Evolutionary conservation across 179 eudicot genomes (phyloP).

Genomic region (Drosera spatulata): DNA sequence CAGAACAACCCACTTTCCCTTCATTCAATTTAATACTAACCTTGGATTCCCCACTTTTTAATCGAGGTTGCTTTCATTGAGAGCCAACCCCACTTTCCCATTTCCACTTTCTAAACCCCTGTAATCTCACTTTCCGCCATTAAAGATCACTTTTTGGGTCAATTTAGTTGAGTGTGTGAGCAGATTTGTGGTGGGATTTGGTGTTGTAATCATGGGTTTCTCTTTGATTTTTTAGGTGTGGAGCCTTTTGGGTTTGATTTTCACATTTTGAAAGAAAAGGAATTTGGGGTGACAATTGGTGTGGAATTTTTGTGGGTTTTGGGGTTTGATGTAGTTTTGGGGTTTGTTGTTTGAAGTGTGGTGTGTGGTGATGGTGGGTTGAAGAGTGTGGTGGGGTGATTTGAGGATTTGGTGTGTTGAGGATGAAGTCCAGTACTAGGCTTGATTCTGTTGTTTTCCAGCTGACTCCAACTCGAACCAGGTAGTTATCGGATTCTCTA

Average conservation of each 20-base stretch:
- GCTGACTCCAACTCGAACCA: conserved; percentile 97
- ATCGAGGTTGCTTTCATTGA: no score
- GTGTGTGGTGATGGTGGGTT: background rate
- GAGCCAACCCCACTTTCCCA: background rate
- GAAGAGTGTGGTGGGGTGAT: background rate
- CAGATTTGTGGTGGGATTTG: background rate
- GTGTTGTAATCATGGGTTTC: background rate
- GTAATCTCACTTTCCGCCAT: conserved; percentile 1
- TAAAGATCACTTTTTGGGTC: background rate
- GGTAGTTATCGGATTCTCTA: conserved; percentile 23
- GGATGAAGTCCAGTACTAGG: conserved; percentile 55
- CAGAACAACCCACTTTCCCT: no score
- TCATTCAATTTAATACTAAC: no score
- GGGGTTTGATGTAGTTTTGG: no score
- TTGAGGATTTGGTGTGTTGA: background rate
- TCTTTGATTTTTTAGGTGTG: no score
- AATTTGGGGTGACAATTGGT: no score
- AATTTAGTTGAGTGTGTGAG: background rate
- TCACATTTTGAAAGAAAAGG: no score
- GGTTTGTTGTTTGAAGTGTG: background rate
- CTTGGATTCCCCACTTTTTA: no score
- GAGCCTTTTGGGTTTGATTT: no score
- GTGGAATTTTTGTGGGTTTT: no score
- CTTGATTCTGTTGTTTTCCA: conserved; percentile 77
- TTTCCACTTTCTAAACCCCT: background rate